These are phyloP conservation scores for Pestalotiopsis sp. DNA, from an alignment of 2,329 filamentous ascomycete species.

Conservation along the genomic window DNA sequence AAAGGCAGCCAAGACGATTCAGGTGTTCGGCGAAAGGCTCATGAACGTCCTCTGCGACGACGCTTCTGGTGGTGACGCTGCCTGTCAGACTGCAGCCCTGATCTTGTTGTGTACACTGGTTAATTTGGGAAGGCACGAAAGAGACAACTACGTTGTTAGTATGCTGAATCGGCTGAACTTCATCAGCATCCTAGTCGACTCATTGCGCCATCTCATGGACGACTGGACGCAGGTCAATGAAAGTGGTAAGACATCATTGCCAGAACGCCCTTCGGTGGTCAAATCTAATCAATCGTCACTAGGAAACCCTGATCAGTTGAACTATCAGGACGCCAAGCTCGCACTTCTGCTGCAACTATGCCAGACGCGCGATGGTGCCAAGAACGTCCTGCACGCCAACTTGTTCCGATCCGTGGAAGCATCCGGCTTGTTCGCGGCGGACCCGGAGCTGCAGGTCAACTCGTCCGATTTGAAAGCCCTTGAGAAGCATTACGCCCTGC, in stretches of 20 bases:
- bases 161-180: constrained; percentile 85
- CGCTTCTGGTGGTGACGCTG: constrained; percentile 79
- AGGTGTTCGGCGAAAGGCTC: constrained; percentile 70
- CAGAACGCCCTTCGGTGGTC: constrained; percentile 18
- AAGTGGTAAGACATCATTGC: constrained; percentile 48
- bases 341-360: constrained; percentile 81
- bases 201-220: constrained; percentile 72
- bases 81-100: constrained; percentile 81
- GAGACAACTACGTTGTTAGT: constrained; percentile 74
- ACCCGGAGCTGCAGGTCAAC: constrained; percentile 87
- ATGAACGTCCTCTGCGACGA: constrained; percentile 91
- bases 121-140: constrained; percentile 69
- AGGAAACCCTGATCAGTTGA: constrained; percentile 44
- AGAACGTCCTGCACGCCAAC: constrained; percentile 83
- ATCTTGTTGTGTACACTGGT: constrained; percentile 81
- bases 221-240: constrained; percentile 65
- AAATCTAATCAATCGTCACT: constrained; percentile 17
- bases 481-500: constrained; percentile 79
- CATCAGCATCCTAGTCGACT: constrained; percentile 85
- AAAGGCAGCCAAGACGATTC: constrained; percentile 72
- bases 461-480: constrained; percentile 69
- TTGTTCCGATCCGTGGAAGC: constrained; percentile 79
- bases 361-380: constrained; percentile 81
- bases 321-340: constrained; percentile 69
- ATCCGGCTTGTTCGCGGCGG: constrained; percentile 83